phyloP scores from a whole-genome alignment of 2,329 filamentous ascomycete genomes.

The Hymenoscyphus albidus region DNA sequence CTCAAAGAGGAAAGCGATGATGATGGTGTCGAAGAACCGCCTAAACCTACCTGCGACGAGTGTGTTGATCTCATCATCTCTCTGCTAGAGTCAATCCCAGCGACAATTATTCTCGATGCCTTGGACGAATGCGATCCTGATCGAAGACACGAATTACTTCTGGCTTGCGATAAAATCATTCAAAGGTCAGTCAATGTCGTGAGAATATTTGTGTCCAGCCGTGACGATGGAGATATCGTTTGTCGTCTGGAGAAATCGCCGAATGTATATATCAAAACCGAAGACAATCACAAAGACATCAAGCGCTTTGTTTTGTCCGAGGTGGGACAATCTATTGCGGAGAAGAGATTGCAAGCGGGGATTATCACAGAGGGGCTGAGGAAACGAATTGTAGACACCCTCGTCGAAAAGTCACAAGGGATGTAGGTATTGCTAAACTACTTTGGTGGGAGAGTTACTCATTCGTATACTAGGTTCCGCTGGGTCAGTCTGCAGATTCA shows the following conservation, averaged over 20 bases:
- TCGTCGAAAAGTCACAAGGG: conserved; percentile 5
- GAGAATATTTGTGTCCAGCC: conserved; percentile 15
- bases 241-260: neutral
- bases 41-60: neutral
- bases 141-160: conserved; percentile 8
- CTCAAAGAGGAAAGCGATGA: neutral
- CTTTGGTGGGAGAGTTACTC: neutral
- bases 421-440: conserved; percentile 3
- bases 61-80: neutral
- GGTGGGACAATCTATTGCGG: conserved; percentile 5
- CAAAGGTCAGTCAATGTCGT: conserved; percentile 8
- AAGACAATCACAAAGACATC: conserved; percentile 11
- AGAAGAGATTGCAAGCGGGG: conserved; percentile 6
- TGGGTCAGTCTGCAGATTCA: conserved; percentile 15
- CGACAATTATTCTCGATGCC: conserved; percentile 13
- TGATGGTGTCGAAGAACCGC: conserved; percentile 2
- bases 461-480: conserved; percentile 5
- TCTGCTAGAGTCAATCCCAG: neutral
- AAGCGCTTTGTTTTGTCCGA: neutral
- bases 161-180: conserved; percentile 8
- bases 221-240: conserved; percentile 14
- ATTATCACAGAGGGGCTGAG: neutral
- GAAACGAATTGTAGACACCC: neutral
- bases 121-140: conserved; percentile 13
- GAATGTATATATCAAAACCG: conserved; percentile 8